Evolutionary conservation across 805 yeast genomes (phyloP).

Genomic region (Nakazawaea anatomiae): DNA sequence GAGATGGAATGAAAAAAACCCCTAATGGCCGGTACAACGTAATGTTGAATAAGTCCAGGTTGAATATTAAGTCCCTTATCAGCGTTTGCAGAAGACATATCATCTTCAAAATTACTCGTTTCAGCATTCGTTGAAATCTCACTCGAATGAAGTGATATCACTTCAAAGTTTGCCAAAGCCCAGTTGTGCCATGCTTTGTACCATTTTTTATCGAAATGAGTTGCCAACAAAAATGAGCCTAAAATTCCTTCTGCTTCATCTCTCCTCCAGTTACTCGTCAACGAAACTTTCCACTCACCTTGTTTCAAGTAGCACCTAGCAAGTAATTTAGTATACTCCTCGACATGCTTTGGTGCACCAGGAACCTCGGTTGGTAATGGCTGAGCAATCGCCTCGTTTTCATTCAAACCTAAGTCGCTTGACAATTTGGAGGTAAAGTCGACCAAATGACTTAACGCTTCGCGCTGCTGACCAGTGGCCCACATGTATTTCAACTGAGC

Average conservation of each 20-base stretch:
- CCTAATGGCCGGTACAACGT: constrained; percentile 91
- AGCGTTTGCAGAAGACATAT: constrained; percentile 5
- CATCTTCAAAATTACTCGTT: constrained; percentile 11
- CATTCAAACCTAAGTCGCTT: constrained; percentile 78
- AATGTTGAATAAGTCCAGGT: constrained; percentile 64
- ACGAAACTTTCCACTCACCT: constrained; percentile 95
- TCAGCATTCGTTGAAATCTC: constrained; percentile 13
- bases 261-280: constrained; percentile 74
- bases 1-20: constrained; percentile 96
- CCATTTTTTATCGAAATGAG: constrained; percentile 91
- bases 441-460: constrained; percentile 78
- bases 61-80: constrained; percentile 22
- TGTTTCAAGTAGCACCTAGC: constrained; percentile 96
- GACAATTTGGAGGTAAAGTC: constrained; percentile 91
- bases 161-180: constrained; percentile 98
- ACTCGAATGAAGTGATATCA: constrained; percentile 54
- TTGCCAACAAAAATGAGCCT: constrained; percentile 88
- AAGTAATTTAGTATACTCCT: constrained; percentile 74
- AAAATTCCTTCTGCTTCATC: constrained; percentile 71
- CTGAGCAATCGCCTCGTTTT: constrained; percentile 81
- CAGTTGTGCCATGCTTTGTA: constrained; percentile 99
- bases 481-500: constrained; percentile 96
- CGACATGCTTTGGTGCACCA: constrained; percentile 68
- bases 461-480: constrained; percentile 87
- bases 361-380: constrained; percentile 72